Percentiles rank a stretch among this genome's conserved stretches.
These are phyloP conservation scores for Aureobasidium vineae DNA, from an alignment of 2,329 filamentous ascomycete genomes.

Conservation along the genomic window DNA sequence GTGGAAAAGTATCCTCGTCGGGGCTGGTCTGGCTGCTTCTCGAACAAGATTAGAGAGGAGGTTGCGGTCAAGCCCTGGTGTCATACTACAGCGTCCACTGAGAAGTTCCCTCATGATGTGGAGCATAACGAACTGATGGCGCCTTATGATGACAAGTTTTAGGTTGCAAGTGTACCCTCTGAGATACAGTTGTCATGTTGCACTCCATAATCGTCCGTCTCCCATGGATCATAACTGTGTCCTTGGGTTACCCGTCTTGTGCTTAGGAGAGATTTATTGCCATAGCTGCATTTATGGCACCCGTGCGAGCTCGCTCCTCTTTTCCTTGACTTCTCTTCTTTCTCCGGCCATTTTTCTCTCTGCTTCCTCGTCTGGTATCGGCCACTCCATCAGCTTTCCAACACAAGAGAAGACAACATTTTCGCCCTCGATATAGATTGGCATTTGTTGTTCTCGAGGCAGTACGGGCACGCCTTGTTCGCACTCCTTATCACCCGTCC, in stretches of 20 bases:
- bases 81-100: constrained; percentile 28
- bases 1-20: constrained; percentile 32
- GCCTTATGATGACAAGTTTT: constrained; percentile 30
- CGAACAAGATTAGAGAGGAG: constrained; percentile 33
- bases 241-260: too few species aligned
- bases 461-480: background rate
- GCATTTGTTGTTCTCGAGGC: background rate
- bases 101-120: constrained; percentile 33
- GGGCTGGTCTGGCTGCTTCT: constrained; percentile 35
- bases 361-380: background rate
- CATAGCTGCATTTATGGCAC: background rate
- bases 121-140: constrained; percentile 34
- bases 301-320: background rate
- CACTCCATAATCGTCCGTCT: background rate
- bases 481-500: background rate
- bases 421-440: background rate
- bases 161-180: background rate
- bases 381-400: background rate
- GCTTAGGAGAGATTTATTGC: background rate
- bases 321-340: background rate
- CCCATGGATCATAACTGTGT: too few species aligned
- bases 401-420: background rate
- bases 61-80: constrained; percentile 36
- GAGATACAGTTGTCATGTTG: background rate
- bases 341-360: background rate